Evolutionary conservation across 1,139 yeast genomes (phyloP), one percentile per base, ranked within the genome.

Genomic region (Meyerozyma carpophila): DNA sequence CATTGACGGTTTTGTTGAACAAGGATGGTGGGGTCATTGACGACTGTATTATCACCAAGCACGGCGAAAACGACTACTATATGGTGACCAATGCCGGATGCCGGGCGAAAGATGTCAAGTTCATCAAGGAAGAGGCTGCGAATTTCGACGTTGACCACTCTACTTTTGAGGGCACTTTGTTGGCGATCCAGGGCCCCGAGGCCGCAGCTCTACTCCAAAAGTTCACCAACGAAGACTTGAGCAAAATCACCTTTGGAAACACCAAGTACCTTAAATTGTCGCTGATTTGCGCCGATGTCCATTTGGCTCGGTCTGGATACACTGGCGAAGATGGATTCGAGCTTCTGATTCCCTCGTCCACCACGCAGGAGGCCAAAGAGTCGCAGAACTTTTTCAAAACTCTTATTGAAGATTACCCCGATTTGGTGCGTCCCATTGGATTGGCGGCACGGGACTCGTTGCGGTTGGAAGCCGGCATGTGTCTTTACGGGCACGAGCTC

Each of bases 311-410:
- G 65, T 88, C 96, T 25, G 98, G 98, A 1, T 93, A 93, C 69
- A 93, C 98, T 4, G 98, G 98, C 27, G 98, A 93, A 66, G 98
- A 93, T 61, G 98, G 98, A 1, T 91, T 93, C 63, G 98, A 93
- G 60, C 77, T 93, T 48, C 84, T 95, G 9, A 82, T 93, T 47
- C 88, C 93, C 14, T 70, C 76, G 3, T 46, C 62, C 11, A 75
- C 76, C 44, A 68, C 66, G 9, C 62, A 65, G 6, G 79, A 79
- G 42, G 50, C 59, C 6, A 51, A 56, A 31, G 61, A 65, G 46
- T 82, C 93, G 2, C 64, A 70, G 41, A 79, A 76, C 3, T 79
- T 93, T 53, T 82, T 94, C 45, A 68, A 76, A 49, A 69, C 77
- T 11, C 66, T 93, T 46, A 65, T 90, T 41, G 76, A 70, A 43